Base-by-base conservation (phyloP, 495 filamentous ascomycete genomes). In the Podospora comata region DNA sequence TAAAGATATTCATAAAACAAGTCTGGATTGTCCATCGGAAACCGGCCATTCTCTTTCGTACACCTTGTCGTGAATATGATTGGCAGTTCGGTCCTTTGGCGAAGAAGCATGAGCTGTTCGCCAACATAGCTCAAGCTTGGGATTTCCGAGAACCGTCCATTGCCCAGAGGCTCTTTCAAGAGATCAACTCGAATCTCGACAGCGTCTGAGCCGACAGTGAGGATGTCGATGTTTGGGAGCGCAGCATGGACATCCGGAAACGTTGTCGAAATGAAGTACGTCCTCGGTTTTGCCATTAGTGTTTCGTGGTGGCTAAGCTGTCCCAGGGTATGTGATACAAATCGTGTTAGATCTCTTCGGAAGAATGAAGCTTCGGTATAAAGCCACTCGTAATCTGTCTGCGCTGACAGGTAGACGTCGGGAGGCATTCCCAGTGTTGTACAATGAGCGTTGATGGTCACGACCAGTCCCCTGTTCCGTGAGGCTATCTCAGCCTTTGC, bases 31-130 rank as follows among this genome's bases (percentile, higher is more conserved):
- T 91, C 89, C 88, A 92, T 92, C 1, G 92, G 91, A 68, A 94
- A 95, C 19, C 88, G 85, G 23, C 91, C 92, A 74, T 93, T 93
- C 74, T 95, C 91, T 15, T 83, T 84, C 16, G 86, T 92, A 75
- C 91, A 94, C 54, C 92, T 85, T 3, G 90, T 92, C 1, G 92
- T 95, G 77, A 92, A 92, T 48, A 95, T 93, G 73, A 95, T 93
- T 9, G 92, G 92, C 65, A 95, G 78, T 70, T 94, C 91, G 2
- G 91, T 94, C 70, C 91, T 87, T 75, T 93, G 91, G 23, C 91
- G 85, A 53, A 95, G 76, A 2, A 92, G 75, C 91, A 94, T 93
- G 64, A 94, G 84, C 75, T 94, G 92, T 76, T 92, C 89, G 26
- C 90, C 91, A 18, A 95, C 91, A 78, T 93, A 94, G 68, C 89